Evolutionary conservation across 495 filamentous ascomycete species (phyloP), one percentile per base, ranked within the genome.

Genomic region (Letharia columbiana): DNA sequence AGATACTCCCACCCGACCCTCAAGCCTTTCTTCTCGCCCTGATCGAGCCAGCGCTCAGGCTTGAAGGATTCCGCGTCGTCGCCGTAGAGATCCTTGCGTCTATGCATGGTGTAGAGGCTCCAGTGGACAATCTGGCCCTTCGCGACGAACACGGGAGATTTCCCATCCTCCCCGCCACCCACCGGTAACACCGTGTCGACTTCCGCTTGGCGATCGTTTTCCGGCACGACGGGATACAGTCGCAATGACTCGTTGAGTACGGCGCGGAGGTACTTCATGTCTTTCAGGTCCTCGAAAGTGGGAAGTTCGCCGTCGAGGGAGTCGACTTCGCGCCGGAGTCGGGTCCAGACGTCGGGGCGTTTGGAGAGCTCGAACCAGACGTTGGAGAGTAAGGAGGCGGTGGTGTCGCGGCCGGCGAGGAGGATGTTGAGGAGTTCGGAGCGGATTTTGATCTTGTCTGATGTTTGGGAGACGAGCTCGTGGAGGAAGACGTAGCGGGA

Each of bases 381-480:
- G 49, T 73, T 72, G 3, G 57, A 52, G 17, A 72, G 58, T 2
- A 73, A 63, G 23, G 62, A 33, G 42, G 68, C 67, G 33, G 86
- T 88, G 9, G 86, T 89, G 66, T 89, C 87, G 8, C 86, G 80
- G 8, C 82, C 83, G 3, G 88, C 88, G 2, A 86, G 77, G 1
- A 90, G 78, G 59, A 90, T 81, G 65, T 88, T 86, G 58, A 90
- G 78, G 65, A 86, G 77, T 69, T 89, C 84, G 68, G 84, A 81
- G 33, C 87, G 76, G 28, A 90, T 76, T 40, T 84, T 78, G 40
- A 80, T 77, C 1, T 81, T 80, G 67, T 89, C 78, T 42, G 82
- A 74, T 3, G 83, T 89, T n/a, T 81, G 77, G 18, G 79, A 80
- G 12, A 81, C 82, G 37, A 92, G 76, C 17, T 85, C 87, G 64